Evolutionary conservation across 257 asterid species (phyloP).

Genomic region (Voacanga thouarsii): DNA sequence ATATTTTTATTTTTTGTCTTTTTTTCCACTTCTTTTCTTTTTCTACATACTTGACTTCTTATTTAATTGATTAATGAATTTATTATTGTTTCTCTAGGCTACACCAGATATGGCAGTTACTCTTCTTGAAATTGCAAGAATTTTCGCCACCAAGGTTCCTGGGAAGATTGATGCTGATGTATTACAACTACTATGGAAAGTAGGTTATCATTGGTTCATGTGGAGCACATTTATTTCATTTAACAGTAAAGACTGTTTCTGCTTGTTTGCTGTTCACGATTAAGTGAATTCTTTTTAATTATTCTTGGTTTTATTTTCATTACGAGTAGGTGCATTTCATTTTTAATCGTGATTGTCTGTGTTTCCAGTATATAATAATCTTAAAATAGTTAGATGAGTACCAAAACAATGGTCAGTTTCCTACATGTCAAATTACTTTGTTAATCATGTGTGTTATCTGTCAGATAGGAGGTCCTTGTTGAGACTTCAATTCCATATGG

Average conservation of each 20-base stretch:
- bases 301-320: background rate
- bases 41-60: background rate
- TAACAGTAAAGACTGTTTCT: background rate
- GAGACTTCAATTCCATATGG: background rate
- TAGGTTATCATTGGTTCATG: slow-evolving; percentile 29
- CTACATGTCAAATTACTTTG: background rate
- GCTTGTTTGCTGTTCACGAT: background rate
- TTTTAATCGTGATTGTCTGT: background rate
- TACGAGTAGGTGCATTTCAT: background rate
- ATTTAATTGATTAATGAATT: slow-evolving; percentile 15
- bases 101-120: slow-evolving; percentile 99
- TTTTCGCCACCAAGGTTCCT: slow-evolving; percentile 97
- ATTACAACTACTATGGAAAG: slow-evolving; percentile 97
- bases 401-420: background rate
- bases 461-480: background rate
- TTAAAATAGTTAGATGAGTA: background rate
- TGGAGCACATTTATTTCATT: background rate
- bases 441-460: background rate
- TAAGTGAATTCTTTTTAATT: background rate
- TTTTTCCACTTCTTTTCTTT: background rate
- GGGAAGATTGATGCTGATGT: slow-evolving; percentile 99
- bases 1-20: background rate
- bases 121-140: slow-evolving; percentile 95
- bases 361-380: background rate
- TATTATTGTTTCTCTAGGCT: slow-evolving; percentile 56